A percentile compares a stretch with the other conserved stretches of the same genome.
phyloP scores from a whole-genome alignment of 2,329 filamentous ascomycete species.

The Neopestalotiopsis rosae region DNA sequence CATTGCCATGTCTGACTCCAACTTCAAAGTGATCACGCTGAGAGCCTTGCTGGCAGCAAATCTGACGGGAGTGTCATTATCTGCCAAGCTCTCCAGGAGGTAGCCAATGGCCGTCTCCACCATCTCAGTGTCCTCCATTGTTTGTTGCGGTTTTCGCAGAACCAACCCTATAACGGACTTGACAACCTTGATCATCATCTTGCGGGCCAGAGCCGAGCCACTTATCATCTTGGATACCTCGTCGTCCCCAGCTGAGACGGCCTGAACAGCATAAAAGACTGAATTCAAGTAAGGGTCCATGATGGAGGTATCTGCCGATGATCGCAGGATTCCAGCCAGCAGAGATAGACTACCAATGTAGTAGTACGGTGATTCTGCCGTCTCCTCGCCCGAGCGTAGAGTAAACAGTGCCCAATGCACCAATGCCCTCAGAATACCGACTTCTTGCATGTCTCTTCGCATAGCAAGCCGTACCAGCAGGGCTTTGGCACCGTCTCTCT shows the following conservation, averaged over 20 bases:
- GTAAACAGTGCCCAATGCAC: constrained; percentile 73
- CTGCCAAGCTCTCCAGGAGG: constrained; percentile 77
- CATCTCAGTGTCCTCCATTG: constrained; percentile 54
- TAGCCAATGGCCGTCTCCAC: constrained; percentile 84
- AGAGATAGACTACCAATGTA: constrained; percentile 83
- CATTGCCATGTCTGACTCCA: constrained; percentile 79
- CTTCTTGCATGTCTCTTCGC: constrained; percentile 83
- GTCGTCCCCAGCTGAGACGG: constrained; percentile 58
- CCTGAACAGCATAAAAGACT: constrained; percentile 70
- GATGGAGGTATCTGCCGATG: constrained; percentile 75
- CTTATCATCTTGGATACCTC: constrained; percentile 59
- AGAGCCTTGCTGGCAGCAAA: constrained; percentile 92
- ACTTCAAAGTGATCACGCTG: constrained; percentile 81
- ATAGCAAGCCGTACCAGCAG: constrained; percentile 83
- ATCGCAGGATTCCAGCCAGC: constrained; percentile 72
- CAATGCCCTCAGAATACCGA: constrained; percentile 72
- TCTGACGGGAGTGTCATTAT: constrained; percentile 90
- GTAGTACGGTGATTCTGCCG: constrained; percentile 66
- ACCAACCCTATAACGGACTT: constrained; percentile 74
- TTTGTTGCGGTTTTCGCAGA: constrained; percentile 56
- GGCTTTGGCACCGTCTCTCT: constrained; percentile 84
- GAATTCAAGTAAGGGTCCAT: constrained; percentile 69
- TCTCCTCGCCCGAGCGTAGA: constrained; percentile 52
- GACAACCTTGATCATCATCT: constrained; percentile 83
- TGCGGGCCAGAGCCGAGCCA: constrained; percentile 80